Conservation (phyloP, 108 stramenopile species). For the Phaeodactylum tricornutum region DNA sequence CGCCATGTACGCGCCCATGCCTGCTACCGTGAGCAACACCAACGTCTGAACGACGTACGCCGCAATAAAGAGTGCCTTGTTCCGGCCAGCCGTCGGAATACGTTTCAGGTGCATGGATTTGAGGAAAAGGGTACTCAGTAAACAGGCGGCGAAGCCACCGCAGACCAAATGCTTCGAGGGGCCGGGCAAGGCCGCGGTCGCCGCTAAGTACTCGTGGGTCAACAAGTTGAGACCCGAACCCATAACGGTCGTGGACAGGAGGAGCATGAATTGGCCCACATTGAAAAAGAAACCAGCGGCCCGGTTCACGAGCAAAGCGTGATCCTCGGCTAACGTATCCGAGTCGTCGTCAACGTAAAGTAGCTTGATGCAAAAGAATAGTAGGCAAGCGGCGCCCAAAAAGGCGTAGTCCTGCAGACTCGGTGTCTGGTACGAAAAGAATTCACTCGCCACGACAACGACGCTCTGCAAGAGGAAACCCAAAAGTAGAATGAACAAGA, state of each 20-base stretch:
- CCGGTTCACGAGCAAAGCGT: constrained; percentile 68
- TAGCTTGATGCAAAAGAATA: constrained; percentile 76
- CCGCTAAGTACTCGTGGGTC: constrained; percentile 72
- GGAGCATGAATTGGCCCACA: constrained; percentile 54
- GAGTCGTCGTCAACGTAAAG: constrained; percentile 67
- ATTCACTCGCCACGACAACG: constrained; percentile 61
- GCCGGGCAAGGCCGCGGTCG: constrained; percentile 62
- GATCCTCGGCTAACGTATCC: constrained; percentile 51
- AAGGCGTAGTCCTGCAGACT: constrained; percentile 48
- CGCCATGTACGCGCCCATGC: constrained; percentile 34
- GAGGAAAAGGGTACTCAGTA: constrained; percentile 58
- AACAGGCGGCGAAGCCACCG: constrained; percentile 61
- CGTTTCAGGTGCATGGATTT: constrained; percentile 79
- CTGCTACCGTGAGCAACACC: constrained; percentile 37
- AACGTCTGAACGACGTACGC: constrained; percentile 55
- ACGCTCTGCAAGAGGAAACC: constrained; percentile 74
- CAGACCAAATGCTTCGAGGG: constrained; percentile 65
- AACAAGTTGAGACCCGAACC: constrained; percentile 71
- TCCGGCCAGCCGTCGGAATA: constrained; percentile 38
- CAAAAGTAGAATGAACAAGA: constrained; percentile 69
- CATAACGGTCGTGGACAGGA: constrained; percentile 66
- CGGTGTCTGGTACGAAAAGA: constrained; percentile 70
- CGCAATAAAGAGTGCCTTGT: constrained; percentile 44
- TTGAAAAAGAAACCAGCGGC: constrained; percentile 65
- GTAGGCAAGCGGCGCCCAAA: constrained; percentile 53